A percentile compares a stretch with the other conserved stretches of the same genome.
These are phyloP conservation scores for Tolypocladium ovalisporum DNA, from an alignment of 2,329 filamentous ascomycete genomes.

Conservation along the genomic window DNA sequence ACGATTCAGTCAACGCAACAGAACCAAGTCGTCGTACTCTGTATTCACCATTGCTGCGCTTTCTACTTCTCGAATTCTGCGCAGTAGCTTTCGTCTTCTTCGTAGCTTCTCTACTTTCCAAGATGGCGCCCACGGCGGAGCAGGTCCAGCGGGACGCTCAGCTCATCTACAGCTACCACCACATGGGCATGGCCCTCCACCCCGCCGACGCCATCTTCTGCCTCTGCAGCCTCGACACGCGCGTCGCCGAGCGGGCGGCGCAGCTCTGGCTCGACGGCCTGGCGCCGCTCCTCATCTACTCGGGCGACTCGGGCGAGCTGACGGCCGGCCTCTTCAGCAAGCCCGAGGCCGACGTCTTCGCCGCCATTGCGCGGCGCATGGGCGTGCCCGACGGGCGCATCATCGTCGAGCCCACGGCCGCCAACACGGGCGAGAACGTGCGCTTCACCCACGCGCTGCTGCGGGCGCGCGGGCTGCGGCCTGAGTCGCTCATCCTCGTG, in stretches of 20 bases:
- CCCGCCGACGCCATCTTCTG: constrained; percentile 32
- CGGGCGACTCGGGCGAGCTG: constrained; percentile 28
- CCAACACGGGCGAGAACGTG: constrained; percentile 37
- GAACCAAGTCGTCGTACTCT: background rate
- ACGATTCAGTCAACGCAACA: background rate
- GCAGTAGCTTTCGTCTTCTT: background rate
- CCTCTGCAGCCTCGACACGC: constrained; percentile 34
- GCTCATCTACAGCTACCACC: constrained; percentile 33
- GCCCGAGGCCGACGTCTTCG: constrained; percentile 32
- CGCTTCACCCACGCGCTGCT: constrained; percentile 29
- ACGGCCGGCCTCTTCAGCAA: constrained; percentile 25
- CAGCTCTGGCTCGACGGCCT: constrained; percentile 28
- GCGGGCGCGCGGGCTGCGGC: constrained; percentile 10
- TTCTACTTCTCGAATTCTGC: background rate
- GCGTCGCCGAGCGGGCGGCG: constrained; percentile 30
- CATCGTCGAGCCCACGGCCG: constrained; percentile 26
- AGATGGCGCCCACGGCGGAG: background rate
- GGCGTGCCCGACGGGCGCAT: constrained; percentile 28
- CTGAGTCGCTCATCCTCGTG: constrained; percentile 27
- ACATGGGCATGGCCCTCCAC: constrained; percentile 22
- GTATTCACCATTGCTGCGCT: background rate
- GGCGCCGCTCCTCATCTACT: constrained; percentile 30
- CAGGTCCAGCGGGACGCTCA: constrained; percentile 18
- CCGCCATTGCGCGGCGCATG: constrained; percentile 24
- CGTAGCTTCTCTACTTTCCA: too few relatives aligned